Conservation (phyloP, 169 alveolate genomes). For the Plasmodium inui region DNA sequence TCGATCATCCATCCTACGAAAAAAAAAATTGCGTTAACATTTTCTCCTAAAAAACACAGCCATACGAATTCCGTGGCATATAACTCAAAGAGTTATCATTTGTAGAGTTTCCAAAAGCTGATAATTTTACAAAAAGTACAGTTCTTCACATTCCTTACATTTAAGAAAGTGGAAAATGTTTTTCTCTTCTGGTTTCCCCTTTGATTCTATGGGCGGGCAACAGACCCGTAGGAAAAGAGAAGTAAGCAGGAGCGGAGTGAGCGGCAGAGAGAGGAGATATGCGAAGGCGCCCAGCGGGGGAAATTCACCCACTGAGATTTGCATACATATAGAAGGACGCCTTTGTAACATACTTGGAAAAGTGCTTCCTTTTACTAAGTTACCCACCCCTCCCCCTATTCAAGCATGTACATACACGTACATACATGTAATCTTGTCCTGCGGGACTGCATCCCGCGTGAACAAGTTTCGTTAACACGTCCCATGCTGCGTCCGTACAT, state of each 20-base stretch:
- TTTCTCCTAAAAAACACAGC: not conserved
- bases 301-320: not conserved
- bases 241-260: conserved; percentile 19
- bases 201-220: conserved; percentile 75
- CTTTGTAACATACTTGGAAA: not conserved
- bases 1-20: not conserved
- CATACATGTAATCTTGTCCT: not conserved
- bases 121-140: not conserved
- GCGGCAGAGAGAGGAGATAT: not conserved
- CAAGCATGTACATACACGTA: not conserved
- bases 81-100: not conserved
- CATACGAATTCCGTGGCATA: not conserved
- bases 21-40: not conserved
- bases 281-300: not conserved
- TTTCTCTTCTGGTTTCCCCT: conserved; percentile 75
- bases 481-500: not conserved
- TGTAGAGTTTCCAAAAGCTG: not conserved
- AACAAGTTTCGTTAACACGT: not conserved
- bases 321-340: not conserved
- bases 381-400: not conserved
- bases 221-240: conserved; percentile 76
- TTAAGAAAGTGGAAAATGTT: conserved; percentile 28
- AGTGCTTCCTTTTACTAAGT: not conserved
- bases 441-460: not conserved
- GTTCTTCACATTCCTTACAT: not conserved